Evolutionary conservation across 495 filamentous ascomycete species (phyloP), one percentile per base, ranked within the genome.

Genomic region (Chaetomium tenue): DNA sequence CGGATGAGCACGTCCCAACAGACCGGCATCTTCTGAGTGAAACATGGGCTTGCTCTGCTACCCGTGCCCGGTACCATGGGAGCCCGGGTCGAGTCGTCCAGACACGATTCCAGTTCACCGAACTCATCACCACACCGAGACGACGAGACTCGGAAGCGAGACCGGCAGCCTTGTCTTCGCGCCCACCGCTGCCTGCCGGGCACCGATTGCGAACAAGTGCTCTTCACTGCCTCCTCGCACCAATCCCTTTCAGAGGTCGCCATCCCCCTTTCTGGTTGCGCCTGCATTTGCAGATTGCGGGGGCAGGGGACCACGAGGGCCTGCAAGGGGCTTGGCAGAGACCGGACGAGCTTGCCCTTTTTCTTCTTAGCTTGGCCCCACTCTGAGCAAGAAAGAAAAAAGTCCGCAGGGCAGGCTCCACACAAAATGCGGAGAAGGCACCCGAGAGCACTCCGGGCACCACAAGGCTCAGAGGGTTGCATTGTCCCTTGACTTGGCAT

Each of bases 281-380:
- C 44, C 55, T 64, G 62, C 62, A 65, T 33, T 25, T 54, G 47
- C 37, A 65, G 42, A 65, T 61, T 61, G 57, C 44, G 63, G 63
- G 57, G 63, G 12, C 22, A 53, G 18, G 20, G 15, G 52, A 22
- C 61, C 52, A 63, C 61, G 53, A 62, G 50, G 50, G 40, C 51
- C 60, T 63, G 61, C 39, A 55, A 55, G 51, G 51, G 42, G 40
- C 61, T 63, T 63, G 61, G 61, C 61, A 12, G 6, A 7, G 18
- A 25, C 48, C 8, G 30, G 37, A 8, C 7, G 16, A n/a, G 39
- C 51, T 55, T 30, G 18, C 9, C 60, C 18, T 18, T 18, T 55
- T 63, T 16, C 9, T 9, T 8, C n/a, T 48, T 54, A 63, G 50
- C 39, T 9, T 48, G 23, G 22, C 37, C 18, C 50, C 51, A 46